A percentile compares a stretch with the other conserved stretches of the same genome.
Conservation (phyloP, 768 basidiomycete genomes). For the Termitomyces sp. region DNA sequence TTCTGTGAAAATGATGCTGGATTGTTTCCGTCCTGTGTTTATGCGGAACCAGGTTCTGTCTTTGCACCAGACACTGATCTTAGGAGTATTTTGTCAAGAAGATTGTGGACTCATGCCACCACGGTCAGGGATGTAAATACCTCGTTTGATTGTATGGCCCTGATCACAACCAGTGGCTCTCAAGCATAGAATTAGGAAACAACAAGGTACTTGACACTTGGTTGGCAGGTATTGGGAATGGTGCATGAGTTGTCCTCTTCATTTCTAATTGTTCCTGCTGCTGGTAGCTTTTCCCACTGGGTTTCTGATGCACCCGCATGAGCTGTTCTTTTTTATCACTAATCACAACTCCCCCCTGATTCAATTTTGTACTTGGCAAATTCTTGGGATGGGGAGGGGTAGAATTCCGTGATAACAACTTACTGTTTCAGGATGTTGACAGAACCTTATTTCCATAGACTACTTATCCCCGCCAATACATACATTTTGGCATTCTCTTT, state of each 20-base stretch:
- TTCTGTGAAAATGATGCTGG: slow-evolving; percentile 12
- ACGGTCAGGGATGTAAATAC: slow-evolving; percentile 22
- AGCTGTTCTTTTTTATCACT: background rate
- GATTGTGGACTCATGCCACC: slow-evolving; percentile 21
- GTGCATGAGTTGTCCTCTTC: background rate
- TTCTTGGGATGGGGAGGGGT: no score
- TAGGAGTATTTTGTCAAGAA: slow-evolving; percentile 22
- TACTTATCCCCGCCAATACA: no score
- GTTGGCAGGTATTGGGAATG: slow-evolving; percentile 3
- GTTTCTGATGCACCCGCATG: slow-evolving; percentile 5
- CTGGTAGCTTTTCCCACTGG: slow-evolving; percentile 8
- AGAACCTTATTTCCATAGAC: no score
- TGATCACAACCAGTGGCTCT: slow-evolving; percentile 24
- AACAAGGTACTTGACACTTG: slow-evolving; percentile 16
- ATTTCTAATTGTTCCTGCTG: background rate
- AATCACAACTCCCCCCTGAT: no score
- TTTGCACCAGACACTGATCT: slow-evolving; percentile 18
- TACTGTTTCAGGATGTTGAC: no score
- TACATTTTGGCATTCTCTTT: no score
- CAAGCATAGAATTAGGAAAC: slow-evolving; percentile 17
- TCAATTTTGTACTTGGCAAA: no score
- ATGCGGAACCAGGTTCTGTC: slow-evolving; percentile 15
- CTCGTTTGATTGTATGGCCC: slow-evolving; percentile 26
- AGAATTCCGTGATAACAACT: no score
- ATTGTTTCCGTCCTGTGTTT: slow-evolving; percentile 24